phyloP scores from a whole-genome alignment of 441 rosid species.

The Adansonia grandidieri region DNA sequence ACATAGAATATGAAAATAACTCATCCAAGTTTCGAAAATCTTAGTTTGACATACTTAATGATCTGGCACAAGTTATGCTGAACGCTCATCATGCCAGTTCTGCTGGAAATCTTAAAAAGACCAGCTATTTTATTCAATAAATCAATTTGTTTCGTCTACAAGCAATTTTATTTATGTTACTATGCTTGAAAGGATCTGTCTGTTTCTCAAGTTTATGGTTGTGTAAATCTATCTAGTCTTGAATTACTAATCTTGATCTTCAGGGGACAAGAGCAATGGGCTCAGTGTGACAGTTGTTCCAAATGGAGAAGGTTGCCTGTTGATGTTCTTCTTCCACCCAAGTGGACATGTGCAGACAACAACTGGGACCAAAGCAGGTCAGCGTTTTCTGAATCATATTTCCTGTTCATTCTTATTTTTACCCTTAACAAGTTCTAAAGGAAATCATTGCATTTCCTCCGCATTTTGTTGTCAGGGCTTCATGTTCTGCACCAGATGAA shows the following conservation, averaged over 20 bases:
- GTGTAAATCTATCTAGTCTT: constrained; percentile 27
- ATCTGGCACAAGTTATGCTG: constrained; percentile 10
- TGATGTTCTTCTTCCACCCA: constrained; percentile 70
- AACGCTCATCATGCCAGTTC: neutral
- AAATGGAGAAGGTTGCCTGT: constrained; percentile 76
- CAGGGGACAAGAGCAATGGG: constrained; percentile 88
- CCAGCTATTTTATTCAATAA: neutral
- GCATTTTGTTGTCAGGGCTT: constrained; percentile 46
- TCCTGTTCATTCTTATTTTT: constrained; percentile 17
- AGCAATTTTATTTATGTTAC: neutral
- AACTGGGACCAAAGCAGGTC: constrained; percentile 68
- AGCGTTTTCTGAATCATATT: neutral
- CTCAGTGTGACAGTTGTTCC: constrained; percentile 70
- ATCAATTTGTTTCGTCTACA: neutral
- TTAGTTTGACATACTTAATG: neutral
- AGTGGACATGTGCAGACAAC: constrained; percentile 71
- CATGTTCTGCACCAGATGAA: constrained; percentile 71
- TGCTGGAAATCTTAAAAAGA: neutral
- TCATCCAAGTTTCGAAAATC: neutral
- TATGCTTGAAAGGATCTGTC: constrained; percentile 25
- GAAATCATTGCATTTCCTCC: constrained; percentile 14
- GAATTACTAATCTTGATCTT: constrained; percentile 32
- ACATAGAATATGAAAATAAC: neutral
- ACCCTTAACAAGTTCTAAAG: constrained; percentile 2
- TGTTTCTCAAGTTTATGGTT: constrained; percentile 19